A percentile compares a stretch with the other conserved stretches of the same genome.
These are phyloP conservation scores for Suillus fuscotomentosus DNA, from an alignment of 768 basidiomycete species.

Conservation along the genomic window DNA sequence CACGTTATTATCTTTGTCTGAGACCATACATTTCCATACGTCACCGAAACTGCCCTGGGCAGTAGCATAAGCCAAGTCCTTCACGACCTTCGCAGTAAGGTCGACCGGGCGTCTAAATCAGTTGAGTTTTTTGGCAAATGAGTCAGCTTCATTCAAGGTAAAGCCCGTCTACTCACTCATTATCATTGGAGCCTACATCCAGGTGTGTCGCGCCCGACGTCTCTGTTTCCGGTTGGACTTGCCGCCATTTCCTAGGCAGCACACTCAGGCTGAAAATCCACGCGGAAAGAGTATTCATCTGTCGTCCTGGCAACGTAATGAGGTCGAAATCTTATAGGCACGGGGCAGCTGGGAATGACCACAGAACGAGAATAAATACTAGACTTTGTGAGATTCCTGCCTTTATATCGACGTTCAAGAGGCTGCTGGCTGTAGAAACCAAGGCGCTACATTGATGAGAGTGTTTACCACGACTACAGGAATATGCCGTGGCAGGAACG, in stretches of 20 bases:
- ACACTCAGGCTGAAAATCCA: too few relatives aligned
- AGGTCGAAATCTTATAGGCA: slow-evolving; percentile 26
- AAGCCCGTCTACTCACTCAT: not conserved
- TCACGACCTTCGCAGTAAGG: slow-evolving; percentile 13
- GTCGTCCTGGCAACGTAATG: not conserved
- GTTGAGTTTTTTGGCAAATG: not conserved
- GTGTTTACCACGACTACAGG: too few relatives aligned
- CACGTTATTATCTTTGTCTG: slow-evolving; percentile 13
- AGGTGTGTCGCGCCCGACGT: not conserved
- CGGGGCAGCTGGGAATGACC: not conserved
- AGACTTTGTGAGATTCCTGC: not conserved
- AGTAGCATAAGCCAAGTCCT: slow-evolving; percentile 18
- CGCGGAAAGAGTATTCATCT: too few relatives aligned
- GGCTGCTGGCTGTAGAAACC: not conserved
- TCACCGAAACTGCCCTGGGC: slow-evolving; percentile 22
- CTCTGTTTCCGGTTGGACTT: not conserved
- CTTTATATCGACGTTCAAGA: not conserved
- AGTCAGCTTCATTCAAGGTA: not conserved
- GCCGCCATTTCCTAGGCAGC: not conserved
- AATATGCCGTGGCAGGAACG: too few relatives aligned
- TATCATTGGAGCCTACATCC: not conserved
- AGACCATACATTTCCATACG: slow-evolving; percentile 22
- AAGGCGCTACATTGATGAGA: too few relatives aligned
- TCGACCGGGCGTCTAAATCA: slow-evolving; percentile 8
- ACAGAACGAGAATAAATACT: not conserved